Percentiles rank a stretch among this genome's conserved stretches.
phyloP scores from a whole-genome alignment of 305 asterid species.

The Fraxinus sp. region DNA sequence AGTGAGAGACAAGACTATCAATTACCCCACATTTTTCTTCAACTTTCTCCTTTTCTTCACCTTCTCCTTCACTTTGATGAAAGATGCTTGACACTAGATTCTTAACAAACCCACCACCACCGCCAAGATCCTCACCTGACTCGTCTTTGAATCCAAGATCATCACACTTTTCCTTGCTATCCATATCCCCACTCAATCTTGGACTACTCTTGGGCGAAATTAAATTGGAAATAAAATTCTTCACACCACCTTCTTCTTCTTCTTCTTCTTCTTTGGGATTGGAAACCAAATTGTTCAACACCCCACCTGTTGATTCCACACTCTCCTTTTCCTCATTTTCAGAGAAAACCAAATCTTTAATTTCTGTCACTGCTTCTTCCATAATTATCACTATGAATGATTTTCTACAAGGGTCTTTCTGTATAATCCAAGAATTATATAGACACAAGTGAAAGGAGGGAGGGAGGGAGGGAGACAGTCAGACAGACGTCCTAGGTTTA shows the following conservation, averaged over 20 bases:
- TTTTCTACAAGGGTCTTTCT: too few relatives aligned
- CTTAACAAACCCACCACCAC: constrained; percentile 31
- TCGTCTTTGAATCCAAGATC: not conserved
- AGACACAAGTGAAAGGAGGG: not conserved
- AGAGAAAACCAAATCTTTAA: constrained; percentile 21
- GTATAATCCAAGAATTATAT: not conserved
- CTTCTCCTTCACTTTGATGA: constrained; percentile 24
- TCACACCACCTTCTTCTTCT: constrained; percentile 23
- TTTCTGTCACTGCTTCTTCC: constrained; percentile 32
- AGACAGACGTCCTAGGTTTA: constrained; percentile 16
- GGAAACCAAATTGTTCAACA: constrained; percentile 30
- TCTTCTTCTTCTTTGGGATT: constrained; percentile 6
- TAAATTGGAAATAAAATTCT: constrained; percentile 30
- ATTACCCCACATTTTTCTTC: constrained; percentile 30
- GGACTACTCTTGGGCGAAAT: constrained; percentile 22
- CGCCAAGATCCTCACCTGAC: not conserved
- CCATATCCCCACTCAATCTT: not conserved
- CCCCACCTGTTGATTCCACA: constrained; percentile 16
- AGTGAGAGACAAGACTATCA: constrained; percentile 42
- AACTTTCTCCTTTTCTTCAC: not conserved
- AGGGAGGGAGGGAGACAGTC: not conserved
- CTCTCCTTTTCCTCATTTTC: not conserved
- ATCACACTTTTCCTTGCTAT: not conserved
- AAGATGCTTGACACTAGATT: constrained; percentile 33
- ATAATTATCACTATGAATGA: not conserved